Evolutionary conservation across 176 grass and related monocot species (phyloP).

Genomic region (Echinochloa phyllopogon): DNA sequence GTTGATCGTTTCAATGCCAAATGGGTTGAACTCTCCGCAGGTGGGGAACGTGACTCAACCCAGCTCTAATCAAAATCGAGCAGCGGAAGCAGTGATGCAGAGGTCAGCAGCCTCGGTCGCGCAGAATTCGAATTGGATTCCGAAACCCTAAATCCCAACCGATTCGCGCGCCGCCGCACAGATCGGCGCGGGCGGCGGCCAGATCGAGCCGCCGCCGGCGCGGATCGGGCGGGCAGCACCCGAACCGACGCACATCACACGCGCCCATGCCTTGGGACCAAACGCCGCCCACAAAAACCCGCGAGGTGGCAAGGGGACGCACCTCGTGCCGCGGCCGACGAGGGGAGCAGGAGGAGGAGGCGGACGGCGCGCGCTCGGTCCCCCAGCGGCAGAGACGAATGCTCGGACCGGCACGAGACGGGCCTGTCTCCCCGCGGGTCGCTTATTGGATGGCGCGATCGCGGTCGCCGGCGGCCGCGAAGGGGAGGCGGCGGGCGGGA

Average conservation of each 20-base stretch:
- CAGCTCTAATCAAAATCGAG: slow-evolving; percentile 36
- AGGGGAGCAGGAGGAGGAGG: slow-evolving; percentile 25
- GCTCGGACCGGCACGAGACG: slow-evolving; percentile 35
- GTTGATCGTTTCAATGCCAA: slow-evolving; percentile 31
- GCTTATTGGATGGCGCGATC: slow-evolving; percentile 31
- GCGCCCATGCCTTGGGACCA: neutral
- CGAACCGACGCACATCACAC: slow-evolving; percentile 13
- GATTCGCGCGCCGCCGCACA: slow-evolving; percentile 21
- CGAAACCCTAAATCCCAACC: slow-evolving; percentile 53
- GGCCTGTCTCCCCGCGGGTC: slow-evolving; percentile 6
- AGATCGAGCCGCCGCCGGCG: slow-evolving; percentile 53
- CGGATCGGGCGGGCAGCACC: slow-evolving; percentile 49
- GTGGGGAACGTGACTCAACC: neutral
- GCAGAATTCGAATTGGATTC: slow-evolving; percentile 33
- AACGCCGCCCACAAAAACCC: slow-evolving; percentile 32
- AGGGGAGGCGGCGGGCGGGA: slow-evolving; percentile 22
- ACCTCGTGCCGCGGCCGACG: slow-evolving; percentile 53
- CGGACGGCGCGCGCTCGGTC: slow-evolving; percentile 16
- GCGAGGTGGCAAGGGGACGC: slow-evolving; percentile 55
- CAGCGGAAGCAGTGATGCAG: slow-evolving; percentile 16
- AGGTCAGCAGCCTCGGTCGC: slow-evolving; percentile 1
- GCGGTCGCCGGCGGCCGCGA: slow-evolving; percentile 41
- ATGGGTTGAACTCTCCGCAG: slow-evolving; percentile 18
- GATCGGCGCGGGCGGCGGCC: slow-evolving; percentile 46
- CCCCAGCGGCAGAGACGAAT: slow-evolving; percentile 31